phyloP scores from a whole-genome alignment of 2,329 filamentous ascomycete genomes.

The Fusarium nanum region DNA sequence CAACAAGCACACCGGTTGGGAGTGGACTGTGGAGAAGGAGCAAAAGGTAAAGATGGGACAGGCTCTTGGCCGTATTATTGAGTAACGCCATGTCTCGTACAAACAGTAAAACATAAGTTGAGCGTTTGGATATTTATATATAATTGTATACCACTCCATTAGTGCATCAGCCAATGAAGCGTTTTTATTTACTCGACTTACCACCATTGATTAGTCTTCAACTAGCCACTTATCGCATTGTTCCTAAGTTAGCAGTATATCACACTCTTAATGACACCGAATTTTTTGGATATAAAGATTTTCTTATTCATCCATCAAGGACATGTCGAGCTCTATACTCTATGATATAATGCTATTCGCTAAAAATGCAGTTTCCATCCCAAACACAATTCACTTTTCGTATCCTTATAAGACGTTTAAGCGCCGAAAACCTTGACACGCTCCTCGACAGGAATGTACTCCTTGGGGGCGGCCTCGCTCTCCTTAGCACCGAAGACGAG shows the following conservation, averaged over 20 bases:
- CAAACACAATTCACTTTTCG: slow-evolving; percentile 8
- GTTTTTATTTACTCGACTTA: neutral
- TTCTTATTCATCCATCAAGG: slow-evolving; percentile 3
- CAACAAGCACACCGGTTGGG: slow-evolving; percentile 76
- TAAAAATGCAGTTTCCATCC: slow-evolving; percentile 24
- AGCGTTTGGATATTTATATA: slow-evolving; percentile 29
- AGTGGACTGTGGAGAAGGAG: slow-evolving; percentile 88
- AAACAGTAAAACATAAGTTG: slow-evolving; percentile 17
- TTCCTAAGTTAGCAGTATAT: neutral
- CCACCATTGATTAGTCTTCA: neutral
- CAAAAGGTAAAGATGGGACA: slow-evolving; percentile 91
- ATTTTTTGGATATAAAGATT: neutral
- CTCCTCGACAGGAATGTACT: slow-evolving; percentile 72
- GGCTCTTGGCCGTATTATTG: slow-evolving; percentile 79
- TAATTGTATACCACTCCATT: slow-evolving; percentile 22
- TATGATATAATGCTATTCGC: slow-evolving; percentile 23
- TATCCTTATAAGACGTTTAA: slow-evolving; percentile 46
- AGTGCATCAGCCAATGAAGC: slow-evolving; percentile 2
- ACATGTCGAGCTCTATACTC: neutral
- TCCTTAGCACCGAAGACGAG: slow-evolving; percentile 81
- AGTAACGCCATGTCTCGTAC: slow-evolving; percentile 48
- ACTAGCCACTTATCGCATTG: neutral
- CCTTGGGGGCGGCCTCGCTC: slow-evolving; percentile 70
- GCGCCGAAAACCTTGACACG: slow-evolving; percentile 73
- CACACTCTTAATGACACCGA: neutral